These are phyloP conservation scores for Epichloe uncinata DNA, from an alignment of 2,329 filamentous ascomycete species.

Conservation along the genomic window DNA sequence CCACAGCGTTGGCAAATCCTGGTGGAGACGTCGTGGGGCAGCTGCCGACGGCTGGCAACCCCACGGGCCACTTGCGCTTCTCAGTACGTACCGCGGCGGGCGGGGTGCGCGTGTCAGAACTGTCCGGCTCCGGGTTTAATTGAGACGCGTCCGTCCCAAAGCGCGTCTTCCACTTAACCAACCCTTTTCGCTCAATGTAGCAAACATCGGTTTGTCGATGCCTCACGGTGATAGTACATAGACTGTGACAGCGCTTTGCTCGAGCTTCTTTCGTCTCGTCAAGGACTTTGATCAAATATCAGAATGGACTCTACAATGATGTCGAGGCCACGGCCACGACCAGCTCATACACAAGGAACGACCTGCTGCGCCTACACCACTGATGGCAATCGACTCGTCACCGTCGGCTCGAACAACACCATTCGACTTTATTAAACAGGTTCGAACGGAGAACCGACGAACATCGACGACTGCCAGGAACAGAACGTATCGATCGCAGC, in stretches of 20 bases:
- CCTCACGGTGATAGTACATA: neutral
- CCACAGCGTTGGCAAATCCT: neutral
- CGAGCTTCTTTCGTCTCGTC: neutral
- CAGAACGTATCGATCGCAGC: constrained; percentile 70
- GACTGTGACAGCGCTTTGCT: neutral
- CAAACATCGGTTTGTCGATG: neutral
- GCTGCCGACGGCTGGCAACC: neutral
- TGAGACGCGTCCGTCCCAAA: constrained; percentile 24
- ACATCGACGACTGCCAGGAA: constrained; percentile 83
- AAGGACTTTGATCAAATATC: neutral
- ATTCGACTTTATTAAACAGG: constrained; percentile 87
- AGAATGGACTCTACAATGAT: constrained; percentile 21
- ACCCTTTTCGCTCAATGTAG: neutral
- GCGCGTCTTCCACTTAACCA: constrained; percentile 22
- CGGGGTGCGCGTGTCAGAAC: neutral
- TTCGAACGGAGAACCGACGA: constrained; percentile 81
- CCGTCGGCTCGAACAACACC: constrained; percentile 85
- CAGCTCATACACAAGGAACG: constrained; percentile 70
- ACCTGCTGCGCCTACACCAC: constrained; percentile 86
- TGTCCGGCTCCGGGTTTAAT: constrained; percentile 1
- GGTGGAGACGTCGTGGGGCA: constrained; percentile 2
- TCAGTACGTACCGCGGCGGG: constrained; percentile 1
- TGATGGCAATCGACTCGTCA: constrained; percentile 74
- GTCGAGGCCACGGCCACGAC: constrained; percentile 44
- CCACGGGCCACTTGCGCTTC: neutral